These are phyloP conservation scores for Thuja plicata DNA, from an alignment of 83 land plant genomes.

Conservation along the genomic window DNA sequence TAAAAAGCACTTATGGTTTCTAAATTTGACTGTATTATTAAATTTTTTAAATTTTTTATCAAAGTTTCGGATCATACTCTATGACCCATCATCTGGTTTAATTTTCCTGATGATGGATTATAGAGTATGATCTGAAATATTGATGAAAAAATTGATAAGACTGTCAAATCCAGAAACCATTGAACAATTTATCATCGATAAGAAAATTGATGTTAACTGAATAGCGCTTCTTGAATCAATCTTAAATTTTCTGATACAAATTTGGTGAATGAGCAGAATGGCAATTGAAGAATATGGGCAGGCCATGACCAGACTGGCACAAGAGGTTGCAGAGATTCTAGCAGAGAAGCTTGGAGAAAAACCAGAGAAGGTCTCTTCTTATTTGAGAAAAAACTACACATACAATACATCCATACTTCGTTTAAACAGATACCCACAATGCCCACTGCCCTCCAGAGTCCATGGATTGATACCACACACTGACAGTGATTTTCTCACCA, in stretches of 20 bases:
- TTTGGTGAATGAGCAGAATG: constrained; percentile 10
- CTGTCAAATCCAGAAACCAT: no score
- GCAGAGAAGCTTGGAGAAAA: constrained; percentile 32
- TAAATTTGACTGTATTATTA: no score
- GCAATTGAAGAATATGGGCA: constrained; percentile 34
- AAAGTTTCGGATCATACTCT: no score
- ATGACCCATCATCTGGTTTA: no score
- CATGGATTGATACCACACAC: constrained; percentile 58
- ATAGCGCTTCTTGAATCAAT: background rate
- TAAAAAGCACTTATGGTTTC: no score
- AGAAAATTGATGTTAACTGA: no score
- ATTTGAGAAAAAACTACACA: constrained; percentile 32
- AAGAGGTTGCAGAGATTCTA: constrained; percentile 23
- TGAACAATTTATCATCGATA: no score
- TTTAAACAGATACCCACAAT: constrained; percentile 60
- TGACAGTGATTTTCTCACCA: constrained; percentile 61
- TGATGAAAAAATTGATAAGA: no score
- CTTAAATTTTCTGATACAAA: background rate
- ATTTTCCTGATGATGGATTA: no score
- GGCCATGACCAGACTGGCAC: constrained; percentile 30
- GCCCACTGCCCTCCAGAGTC: constrained; percentile 21
- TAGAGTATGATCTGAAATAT: no score
- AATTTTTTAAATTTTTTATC: no score
- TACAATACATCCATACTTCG: constrained; percentile 37
- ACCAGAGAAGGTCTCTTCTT: background rate